Evolutionary conservation across 2,329 filamentous ascomycete species (phyloP), one percentile per base, ranked within the genome.

Genomic region (Chalara sp.): DNA sequence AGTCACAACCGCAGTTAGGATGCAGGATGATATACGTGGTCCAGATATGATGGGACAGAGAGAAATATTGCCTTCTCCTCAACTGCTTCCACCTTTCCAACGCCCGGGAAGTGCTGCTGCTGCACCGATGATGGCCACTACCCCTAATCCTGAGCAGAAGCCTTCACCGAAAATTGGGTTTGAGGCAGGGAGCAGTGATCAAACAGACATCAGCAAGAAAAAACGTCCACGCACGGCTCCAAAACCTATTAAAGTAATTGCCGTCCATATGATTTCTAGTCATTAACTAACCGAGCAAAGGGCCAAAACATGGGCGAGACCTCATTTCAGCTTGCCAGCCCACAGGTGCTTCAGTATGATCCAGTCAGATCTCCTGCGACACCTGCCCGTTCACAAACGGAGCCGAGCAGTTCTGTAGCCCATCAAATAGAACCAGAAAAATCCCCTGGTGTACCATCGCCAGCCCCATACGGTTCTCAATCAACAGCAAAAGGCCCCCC

Each of bases 221-320:
- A 59, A 54, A 51, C 50, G 53, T 11, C 47, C 48, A 47, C 49
- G 48, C 33, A 21, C 21, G 32, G 48, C 33, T 50, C 56, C 5
- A 61, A 52, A 48, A 41, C 46, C 43, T 29, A 8, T 12, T 10
- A 4, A 31, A 44, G 53, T 50, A 52, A 44, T n/a, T 33, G 46
- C 8, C 54, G 44, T 37, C 51, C 57, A 45, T 59, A 57, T 12
- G 57, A 61, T 57, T 50, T 47, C 30, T 56, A 52, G 28, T 62
- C 59, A 32, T 40, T 47, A 35, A 39, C 40, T 31, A 31, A 44
- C 32, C 46, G n/a, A 33, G 40, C 8, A 43, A 12, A 12, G 8
- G n/a, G 13, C 40, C n/a, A 12, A 8, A 21, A 8, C 40, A 7
- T 28, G 40, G 40, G 29, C 40, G 21, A 21, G 21, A 21, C 21